Percentiles rank a stretch among this genome's conserved stretches.
phyloP scores from a whole-genome alignment of 495 filamentous ascomycete species.

The Amorphotheca resinae region DNA sequence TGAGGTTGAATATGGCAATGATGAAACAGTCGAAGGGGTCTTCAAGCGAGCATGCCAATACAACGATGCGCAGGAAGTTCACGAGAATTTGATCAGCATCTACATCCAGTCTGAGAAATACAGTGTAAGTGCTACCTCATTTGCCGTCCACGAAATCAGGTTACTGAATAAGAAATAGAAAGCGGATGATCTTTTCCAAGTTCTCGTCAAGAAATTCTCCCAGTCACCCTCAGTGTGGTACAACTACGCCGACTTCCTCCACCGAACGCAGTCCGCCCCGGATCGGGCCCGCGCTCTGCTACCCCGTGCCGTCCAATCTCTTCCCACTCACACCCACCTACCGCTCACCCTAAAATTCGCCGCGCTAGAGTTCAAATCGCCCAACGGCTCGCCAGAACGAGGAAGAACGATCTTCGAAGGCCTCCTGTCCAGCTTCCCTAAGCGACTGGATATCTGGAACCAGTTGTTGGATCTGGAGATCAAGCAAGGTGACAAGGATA shows the following conservation, averaged over 20 bases:
- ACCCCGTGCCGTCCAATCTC: constrained; percentile 74
- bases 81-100: constrained; percentile 82
- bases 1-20: constrained; percentile 79
- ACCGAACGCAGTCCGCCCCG: constrained; percentile 48
- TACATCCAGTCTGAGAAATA: constrained; percentile 84
- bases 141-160: constrained; percentile 14
- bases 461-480: constrained; percentile 80
- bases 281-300: constrained; percentile 68
- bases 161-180: constrained; percentile 44
- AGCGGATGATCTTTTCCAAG: constrained; percentile 80
- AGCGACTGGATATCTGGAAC: constrained; percentile 86
- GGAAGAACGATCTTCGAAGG: constrained; percentile 92
- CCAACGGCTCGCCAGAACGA: constrained; percentile 75
- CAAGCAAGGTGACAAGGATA: constrained; percentile 43
- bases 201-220: constrained; percentile 75
- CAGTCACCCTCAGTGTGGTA: constrained; percentile 67
- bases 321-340: constrained; percentile 59
- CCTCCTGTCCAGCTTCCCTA: constrained; percentile 70
- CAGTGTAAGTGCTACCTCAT: constrained; percentile 32
- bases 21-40: constrained; percentile 71
- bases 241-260: constrained; percentile 91
- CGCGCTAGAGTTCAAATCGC: constrained; percentile 76
- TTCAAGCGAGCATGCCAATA: constrained; percentile 91
- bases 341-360: constrained; percentile 76
- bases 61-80: constrained; percentile 82